Percentiles rank a stretch among this genome's conserved stretches.
phyloP scores from a whole-genome alignment of 345 rosid species.

The Syzygium aqueum region DNA sequence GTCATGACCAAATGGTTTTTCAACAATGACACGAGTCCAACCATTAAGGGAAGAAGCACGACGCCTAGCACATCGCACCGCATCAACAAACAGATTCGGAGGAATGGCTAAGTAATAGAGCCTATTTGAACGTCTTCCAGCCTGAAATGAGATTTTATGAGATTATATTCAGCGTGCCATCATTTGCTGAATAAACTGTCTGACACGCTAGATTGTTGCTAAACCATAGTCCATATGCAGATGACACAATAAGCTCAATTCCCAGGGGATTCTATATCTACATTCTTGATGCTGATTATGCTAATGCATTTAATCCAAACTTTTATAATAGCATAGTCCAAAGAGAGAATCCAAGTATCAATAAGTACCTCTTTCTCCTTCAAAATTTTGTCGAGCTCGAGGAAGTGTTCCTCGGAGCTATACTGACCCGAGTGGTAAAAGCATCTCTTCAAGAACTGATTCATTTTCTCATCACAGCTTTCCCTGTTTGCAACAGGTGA shows the following conservation, averaged over 20 bases:
- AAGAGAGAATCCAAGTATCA: neutral
- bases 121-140: slow-evolving; percentile 34
- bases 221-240: neutral
- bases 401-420: slow-evolving; percentile 38
- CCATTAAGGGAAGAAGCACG: slow-evolving; percentile 38
- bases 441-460: slow-evolving; percentile 34
- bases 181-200: neutral
- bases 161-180: neutral
- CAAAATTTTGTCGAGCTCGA: slow-evolving; percentile 23
- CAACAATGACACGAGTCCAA: slow-evolving; percentile 48
- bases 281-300: neutral
- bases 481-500: slow-evolving; percentile 15
- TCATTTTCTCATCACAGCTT: slow-evolving; percentile 31
- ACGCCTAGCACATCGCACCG: slow-evolving; percentile 31
- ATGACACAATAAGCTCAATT: neutral
- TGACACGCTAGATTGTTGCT: neutral
- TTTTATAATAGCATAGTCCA: neutral
- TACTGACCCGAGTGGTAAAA: slow-evolving; percentile 40
- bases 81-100: slow-evolving; percentile 35
- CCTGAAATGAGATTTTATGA: slow-evolving; percentile 11
- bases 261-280: neutral
- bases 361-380: slow-evolving; percentile 38
- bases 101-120: slow-evolving; percentile 45
- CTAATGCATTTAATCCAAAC: neutral
- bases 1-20: slow-evolving; percentile 50